Base-by-base conservation (phyloP, 306 rosid genomes). In the Sophora flavescens region DNA sequence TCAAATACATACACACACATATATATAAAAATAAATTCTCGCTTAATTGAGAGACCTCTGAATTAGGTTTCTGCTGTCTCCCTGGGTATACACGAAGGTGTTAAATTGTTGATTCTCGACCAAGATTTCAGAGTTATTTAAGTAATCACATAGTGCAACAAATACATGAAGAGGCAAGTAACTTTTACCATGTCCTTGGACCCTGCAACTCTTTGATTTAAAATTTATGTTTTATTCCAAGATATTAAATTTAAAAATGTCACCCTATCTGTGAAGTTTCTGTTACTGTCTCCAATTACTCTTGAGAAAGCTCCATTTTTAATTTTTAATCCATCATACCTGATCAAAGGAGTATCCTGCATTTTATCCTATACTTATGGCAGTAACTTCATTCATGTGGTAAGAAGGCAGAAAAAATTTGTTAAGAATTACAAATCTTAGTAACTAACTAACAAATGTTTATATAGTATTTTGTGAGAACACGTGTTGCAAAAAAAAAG, bases 321-420 rank as follows among this genome's bases (percentile, higher is more conserved):
- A 8, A 13, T 10, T 47, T 72, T 65, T 64, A 48, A 5, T 28
- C n/a, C 63, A 59, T 62, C 54, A 64, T 63, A 38, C 52, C 59
- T 8, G 38, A 44, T 16, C 53, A 80, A 63, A 76, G 39, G 69
- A 26, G 47, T 35, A 8, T 50, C 16, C 74, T 39, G 50, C 42
- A 68, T 41, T 38, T 70, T 48, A 45, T 70, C 12, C 11, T 57
- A 47, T 65, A 79, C 30, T 75, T 48, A 74, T 14, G 8, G 66
- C 65, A 67, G 17, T 47, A 17, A 22, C 68, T 67, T 35, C 22
- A 54, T 44, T 64, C 74, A 33, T 39, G 53, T 42, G 58, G 52
- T 41, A 70, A 59, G 72, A 41, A 53, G 68, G 54, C 71, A 70
- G 42, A 75, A 57, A 70, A 53, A 63, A 2, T 8, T 39, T 30